Conservation (phyloP, 352 stramenopile species). For the Blastocystis sp. region DNA sequence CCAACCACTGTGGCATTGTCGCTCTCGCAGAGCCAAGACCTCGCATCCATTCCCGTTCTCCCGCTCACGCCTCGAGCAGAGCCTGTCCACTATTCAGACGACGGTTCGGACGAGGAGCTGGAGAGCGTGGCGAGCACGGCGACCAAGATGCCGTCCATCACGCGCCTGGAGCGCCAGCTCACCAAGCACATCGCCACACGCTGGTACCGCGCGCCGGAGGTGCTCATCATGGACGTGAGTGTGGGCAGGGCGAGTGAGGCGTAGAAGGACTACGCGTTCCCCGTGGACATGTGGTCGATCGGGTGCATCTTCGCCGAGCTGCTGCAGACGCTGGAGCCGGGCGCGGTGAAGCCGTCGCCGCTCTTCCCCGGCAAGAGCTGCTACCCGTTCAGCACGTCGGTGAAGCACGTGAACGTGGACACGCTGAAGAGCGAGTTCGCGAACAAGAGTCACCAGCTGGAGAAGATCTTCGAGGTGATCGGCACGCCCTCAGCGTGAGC, state of each 20-base stretch:
- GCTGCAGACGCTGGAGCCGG: conserved; percentile 66
- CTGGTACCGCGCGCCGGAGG: conserved; percentile 88
- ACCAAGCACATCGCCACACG: conserved; percentile 89
- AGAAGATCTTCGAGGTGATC: conserved; percentile 76
- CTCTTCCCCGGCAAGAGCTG: conserved; percentile 62
- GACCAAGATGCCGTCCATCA: neutral
- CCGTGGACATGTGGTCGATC: conserved; percentile 99
- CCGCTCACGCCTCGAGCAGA: neutral
- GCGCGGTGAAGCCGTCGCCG: neutral
- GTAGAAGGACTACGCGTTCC: conserved; percentile 85
- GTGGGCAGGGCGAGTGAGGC: conserved; percentile 1
- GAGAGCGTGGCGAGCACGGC: neutral
- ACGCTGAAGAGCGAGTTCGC: conserved; percentile 8
- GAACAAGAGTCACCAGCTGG: conserved; percentile 73
- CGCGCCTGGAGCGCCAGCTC: conserved; percentile 76
- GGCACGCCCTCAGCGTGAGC: conserved; percentile 76
- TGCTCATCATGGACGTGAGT: conserved; percentile 83
- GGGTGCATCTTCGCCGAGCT: conserved; percentile 90
- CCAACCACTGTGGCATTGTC: neutral
- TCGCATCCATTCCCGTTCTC: neutral
- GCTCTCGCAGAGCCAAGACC: neutral
- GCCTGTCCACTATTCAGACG: neutral
- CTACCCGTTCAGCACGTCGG: conserved; percentile 51
- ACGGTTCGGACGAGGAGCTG: neutral
- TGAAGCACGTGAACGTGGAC: neutral